Evolutionary conservation across 1,139 yeast genomes (phyloP).

Genomic region (Yamadazyma songkhlaensis): DNA sequence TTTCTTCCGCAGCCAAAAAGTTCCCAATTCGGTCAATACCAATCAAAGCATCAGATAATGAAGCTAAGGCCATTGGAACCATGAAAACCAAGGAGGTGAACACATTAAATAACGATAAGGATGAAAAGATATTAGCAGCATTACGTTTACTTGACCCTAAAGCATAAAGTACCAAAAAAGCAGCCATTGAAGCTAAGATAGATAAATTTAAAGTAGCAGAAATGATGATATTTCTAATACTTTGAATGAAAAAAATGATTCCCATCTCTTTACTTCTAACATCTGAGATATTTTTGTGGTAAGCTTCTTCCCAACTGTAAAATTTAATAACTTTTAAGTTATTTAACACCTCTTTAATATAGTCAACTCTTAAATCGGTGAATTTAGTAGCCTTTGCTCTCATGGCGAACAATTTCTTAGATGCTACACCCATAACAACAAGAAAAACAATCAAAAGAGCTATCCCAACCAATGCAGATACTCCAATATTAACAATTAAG

Average conservation of each 20-base stretch:
- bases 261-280: slow-evolving; percentile 51
- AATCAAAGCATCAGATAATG: slow-evolving; percentile 65
- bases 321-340: slow-evolving; percentile 36
- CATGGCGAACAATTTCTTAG: slow-evolving; percentile 23
- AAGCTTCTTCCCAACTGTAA: slow-evolving; percentile 72
- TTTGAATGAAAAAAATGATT: slow-evolving; percentile 47
- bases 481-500: slow-evolving; percentile 32
- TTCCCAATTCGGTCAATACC: slow-evolving; percentile 62
- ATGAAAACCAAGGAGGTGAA: slow-evolving; percentile 50
- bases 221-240: slow-evolving; percentile 55
- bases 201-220: slow-evolving; percentile 62
- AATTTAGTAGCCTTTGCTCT: slow-evolving; percentile 25
- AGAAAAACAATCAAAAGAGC: slow-evolving; percentile 27
- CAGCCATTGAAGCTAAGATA: slow-evolving; percentile 62
- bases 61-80: slow-evolving; percentile 68
- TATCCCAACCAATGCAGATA: slow-evolving; percentile 32
- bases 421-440: slow-evolving; percentile 19
- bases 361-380: slow-evolving; percentile 34
- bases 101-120: slow-evolving; percentile 64
- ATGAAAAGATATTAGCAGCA: slow-evolving; percentile 75
- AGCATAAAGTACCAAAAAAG: slow-evolving; percentile 69
- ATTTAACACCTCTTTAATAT: slow-evolving; percentile 33
- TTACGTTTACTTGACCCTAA: slow-evolving; percentile 44
- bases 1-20: slow-evolving; percentile 41
- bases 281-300: slow-evolving; percentile 40